phyloP scores from a whole-genome alignment of 768 basidiomycete species.

The Russula vinacea region DNA sequence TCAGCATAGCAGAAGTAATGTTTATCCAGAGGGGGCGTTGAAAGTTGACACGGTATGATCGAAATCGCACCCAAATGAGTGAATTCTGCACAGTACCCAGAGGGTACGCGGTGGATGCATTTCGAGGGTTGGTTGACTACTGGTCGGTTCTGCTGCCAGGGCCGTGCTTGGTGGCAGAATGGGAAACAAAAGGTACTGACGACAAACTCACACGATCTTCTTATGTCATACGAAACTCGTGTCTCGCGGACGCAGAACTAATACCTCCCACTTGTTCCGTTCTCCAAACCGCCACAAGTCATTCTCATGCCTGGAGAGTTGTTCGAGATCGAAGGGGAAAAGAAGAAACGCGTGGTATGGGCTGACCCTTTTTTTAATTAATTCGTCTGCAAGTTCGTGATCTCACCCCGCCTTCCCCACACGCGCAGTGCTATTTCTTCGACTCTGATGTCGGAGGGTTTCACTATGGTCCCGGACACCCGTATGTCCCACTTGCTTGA shows the following conservation, averaged over 20 bases:
- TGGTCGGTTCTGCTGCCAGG: no score
- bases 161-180: no score
- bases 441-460: constrained; percentile 99
- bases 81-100: no score
- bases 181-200: no score
- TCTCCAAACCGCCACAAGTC: background rate
- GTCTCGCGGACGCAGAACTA: constrained; percentile 19
- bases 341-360: constrained; percentile 86
- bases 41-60: no score
- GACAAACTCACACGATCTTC: no score
- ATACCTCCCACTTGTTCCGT: constrained; percentile 3
- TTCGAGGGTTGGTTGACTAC: no score
- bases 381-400: background rate
- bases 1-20: constrained; percentile 1
- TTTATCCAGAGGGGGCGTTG: no score
- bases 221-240: background rate
- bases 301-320: constrained; percentile 36
- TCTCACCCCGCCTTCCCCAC: constrained; percentile 6
- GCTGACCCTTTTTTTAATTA: constrained; percentile 9
- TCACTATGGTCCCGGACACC: constrained; percentile 97
- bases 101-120: no score
- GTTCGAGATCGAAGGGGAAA: constrained; percentile 55
- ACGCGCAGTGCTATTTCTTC: constrained; percentile 91
- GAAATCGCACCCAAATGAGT: no score
- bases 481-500: constrained; percentile 47